Percentiles rank a stretch among this genome's conserved stretches.
phyloP scores from a whole-genome alignment of 2,329 filamentous ascomycete species.

The Xylariaceae sp. region DNA sequence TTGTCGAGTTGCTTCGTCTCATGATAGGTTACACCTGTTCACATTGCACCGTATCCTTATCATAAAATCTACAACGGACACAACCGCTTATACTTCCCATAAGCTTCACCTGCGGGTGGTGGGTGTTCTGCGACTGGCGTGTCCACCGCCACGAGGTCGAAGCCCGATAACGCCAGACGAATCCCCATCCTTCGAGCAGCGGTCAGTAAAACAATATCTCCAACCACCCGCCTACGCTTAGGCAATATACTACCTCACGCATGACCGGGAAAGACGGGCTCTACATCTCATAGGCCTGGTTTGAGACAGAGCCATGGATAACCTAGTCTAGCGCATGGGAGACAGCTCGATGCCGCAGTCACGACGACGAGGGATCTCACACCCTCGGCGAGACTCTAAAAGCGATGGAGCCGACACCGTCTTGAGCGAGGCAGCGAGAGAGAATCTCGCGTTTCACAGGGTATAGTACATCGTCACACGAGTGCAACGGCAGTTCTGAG shows the following conservation, averaged over 20 bases:
- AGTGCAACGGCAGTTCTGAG: neutral
- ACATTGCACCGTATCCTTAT: neutral
- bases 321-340: neutral
- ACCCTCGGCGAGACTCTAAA: constrained; percentile 14
- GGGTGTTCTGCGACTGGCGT: neutral
- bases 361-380: neutral
- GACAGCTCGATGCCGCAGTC: neutral
- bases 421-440: neutral
- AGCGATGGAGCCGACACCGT: neutral
- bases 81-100: neutral
- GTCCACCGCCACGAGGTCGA: neutral
- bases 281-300: neutral
- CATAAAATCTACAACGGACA: neutral
- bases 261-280: neutral
- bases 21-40: neutral
- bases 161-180: neutral
- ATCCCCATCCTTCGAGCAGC: neutral
- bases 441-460: neutral
- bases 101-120: neutral
- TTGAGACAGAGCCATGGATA: neutral
- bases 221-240: neutral
- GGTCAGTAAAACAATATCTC: neutral
- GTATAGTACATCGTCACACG: neutral
- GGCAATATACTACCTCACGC: too few relatives aligned
- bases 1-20: neutral